These are phyloP conservation scores for Sclerotinia subarctica DNA, from an alignment of 2,329 filamentous ascomycete genomes.

Conservation along the genomic window DNA sequence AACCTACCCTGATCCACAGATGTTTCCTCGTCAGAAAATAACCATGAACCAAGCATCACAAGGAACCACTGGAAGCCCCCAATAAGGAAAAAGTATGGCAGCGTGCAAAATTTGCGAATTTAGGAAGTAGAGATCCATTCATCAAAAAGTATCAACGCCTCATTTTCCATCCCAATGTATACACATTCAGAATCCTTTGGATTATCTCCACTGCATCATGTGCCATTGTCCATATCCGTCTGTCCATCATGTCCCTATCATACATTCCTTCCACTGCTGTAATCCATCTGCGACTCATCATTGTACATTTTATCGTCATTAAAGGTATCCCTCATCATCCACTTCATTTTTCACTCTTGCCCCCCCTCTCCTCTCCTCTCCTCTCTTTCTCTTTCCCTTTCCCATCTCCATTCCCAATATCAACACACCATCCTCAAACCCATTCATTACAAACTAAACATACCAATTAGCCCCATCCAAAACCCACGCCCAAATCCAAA, in stretches of 20 bases:
- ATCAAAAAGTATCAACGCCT: slow-evolving; percentile 16
- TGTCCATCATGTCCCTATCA: slow-evolving; percentile 3
- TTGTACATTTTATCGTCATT: slow-evolving; percentile 10
- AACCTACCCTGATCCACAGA: not conserved
- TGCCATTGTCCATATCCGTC: not conserved
- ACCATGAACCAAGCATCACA: not conserved
- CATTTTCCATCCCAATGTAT: slow-evolving; percentile 10
- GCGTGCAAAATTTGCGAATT: not conserved
- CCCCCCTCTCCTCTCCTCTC: not conserved
- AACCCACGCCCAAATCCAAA: too few species aligned
- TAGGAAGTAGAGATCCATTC: slow-evolving; percentile 22
- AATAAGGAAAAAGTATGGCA: not conserved
- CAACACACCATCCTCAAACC: not conserved
- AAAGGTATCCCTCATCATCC: not conserved
- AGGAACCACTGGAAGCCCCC: not conserved
- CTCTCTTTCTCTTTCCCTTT: not conserved
- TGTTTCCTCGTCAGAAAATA: not conserved
- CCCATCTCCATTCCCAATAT: not conserved
- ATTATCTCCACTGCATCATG: not conserved
- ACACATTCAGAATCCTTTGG: slow-evolving; percentile 3
- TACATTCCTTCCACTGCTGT: slow-evolving; percentile 4
- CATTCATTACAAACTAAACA: slow-evolving; percentile 3
- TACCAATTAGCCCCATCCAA: not conserved
- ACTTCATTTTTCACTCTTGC: not conserved
- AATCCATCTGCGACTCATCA: slow-evolving; percentile 1